Base-by-base conservation (phyloP, 2,329 filamentous ascomycete genomes). In the Epicoccum sorghinum region DNA sequence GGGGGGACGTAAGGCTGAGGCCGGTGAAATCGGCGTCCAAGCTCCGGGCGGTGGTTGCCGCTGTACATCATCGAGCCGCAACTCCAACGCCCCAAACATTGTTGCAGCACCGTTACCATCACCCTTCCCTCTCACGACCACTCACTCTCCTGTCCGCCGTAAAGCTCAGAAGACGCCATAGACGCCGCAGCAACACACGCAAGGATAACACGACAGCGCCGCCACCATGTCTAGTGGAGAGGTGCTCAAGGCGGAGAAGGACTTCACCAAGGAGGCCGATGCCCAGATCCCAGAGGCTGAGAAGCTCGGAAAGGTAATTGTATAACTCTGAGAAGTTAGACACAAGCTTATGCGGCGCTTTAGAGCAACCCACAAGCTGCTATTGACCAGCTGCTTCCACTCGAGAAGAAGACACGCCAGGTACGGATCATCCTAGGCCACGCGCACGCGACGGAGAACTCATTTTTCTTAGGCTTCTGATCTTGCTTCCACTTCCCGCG, bases 371-470 rank as follows among this genome's bases (percentile, higher is more conserved):
- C 96, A 53, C 87, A 91, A 77, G 88, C 84, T 57, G 93, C 93
- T 53, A 89, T 99, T 73, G 95, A 99, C 79, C 97, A 97, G 83
- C 89, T 99, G 66, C 83, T 92, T 53, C 81, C 83, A 39, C 83
- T 99, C 60, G 95, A 99, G 84, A 99, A 99, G 81, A 93, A 98
- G 81, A 91, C 95, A 65, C 89, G 95, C 81, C 95, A 99, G 85
- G 92, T 96, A 79, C 43, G 54, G 59, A 35, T 48, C 13, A 14
- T 52, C 58, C 46, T 53, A 24, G 27, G 49, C 41, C 35, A 29
- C 22, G 27, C 52, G 47, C 32, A 43, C 27, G 43, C 33, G 4
- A 43, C 37, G 71, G 49, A 23, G 50, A 52, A 55, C 67, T 71
- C 61, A 70, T 48, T 24, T 24, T n/a, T 13, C 24, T 25, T 63